phyloP scores from a whole-genome alignment of 73 alveolate genomes.

The Paramecium bursaria region DNA sequence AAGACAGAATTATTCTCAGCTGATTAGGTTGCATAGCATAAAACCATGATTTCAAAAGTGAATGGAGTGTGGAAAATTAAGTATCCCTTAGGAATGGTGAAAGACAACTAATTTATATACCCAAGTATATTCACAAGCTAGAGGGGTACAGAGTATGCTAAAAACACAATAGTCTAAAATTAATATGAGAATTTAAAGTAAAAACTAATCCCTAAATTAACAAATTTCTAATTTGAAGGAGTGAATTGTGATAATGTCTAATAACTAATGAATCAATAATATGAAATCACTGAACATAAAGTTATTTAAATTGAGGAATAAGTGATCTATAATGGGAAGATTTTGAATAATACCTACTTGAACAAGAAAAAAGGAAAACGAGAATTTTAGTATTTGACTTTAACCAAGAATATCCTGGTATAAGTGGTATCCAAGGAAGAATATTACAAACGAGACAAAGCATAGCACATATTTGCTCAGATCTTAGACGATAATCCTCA shows the following conservation, averaged over 20 bases:
- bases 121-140: conserved; percentile 13
- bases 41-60: background rate
- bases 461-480: background rate
- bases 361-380: background rate
- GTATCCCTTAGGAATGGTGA: conserved; percentile 59
- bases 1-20: conserved; percentile 26
- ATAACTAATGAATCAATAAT: background rate
- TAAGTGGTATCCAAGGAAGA: conserved; percentile 41
- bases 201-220: background rate
- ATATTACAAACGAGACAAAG: conserved; percentile 28
- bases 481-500: conserved; percentile 14
- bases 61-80: conserved; percentile 36
- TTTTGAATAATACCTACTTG: background rate
- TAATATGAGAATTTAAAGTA: background rate
- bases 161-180: conserved; percentile 4
- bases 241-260: conserved; percentile 5
- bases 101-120: conserved; percentile 3
- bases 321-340: conserved; percentile 12
- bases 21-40: conserved; percentile 18
- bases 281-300: background rate
- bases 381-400: background rate
- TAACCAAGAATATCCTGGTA: background rate
- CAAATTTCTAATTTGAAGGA: conserved; percentile 11
- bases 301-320: background rate
- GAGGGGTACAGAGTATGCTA: conserved; percentile 56